These are phyloP conservation scores for Balamuthia mandrillaris DNA, from an alignment of 208 protist genomes.

Conservation along the genomic window DNA sequence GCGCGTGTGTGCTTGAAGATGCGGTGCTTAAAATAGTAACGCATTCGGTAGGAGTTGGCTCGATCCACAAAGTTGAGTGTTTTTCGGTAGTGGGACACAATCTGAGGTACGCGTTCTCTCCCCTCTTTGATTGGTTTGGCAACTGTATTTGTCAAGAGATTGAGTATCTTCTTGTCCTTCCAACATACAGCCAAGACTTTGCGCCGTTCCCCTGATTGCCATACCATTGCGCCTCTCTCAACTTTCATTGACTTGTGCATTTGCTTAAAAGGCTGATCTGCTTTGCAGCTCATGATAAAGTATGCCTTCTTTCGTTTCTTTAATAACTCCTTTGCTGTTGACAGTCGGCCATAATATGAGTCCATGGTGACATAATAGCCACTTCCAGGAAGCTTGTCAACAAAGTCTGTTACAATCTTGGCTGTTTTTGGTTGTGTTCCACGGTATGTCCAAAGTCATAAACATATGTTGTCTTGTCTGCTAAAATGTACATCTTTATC, in stretches of 20 bases:
- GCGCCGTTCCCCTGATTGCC: not conserved
- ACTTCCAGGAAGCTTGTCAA: not conserved
- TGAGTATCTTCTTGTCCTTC: not conserved
- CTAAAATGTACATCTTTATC: not conserved
- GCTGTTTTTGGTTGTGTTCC: not conserved
- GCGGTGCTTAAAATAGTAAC: not conserved
- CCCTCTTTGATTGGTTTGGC: not conserved
- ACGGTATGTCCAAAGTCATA: not conserved
- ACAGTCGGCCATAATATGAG: not conserved
- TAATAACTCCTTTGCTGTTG: not conserved
- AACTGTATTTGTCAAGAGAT: not conserved
- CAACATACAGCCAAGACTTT: not conserved
- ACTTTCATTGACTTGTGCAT: not conserved
- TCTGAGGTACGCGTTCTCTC: not conserved
- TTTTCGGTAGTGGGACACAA: not conserved
- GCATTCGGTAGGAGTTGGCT: not conserved
- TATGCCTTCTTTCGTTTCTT: not conserved
- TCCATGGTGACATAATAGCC: not conserved
- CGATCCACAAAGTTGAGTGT: not conserved
- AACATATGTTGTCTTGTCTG: not conserved
- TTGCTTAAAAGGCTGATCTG: not conserved
- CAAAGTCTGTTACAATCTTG: not conserved
- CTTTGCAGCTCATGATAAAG: not conserved
- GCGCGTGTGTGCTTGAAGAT: not conserved
- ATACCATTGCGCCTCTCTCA: not conserved